phyloP scores from a whole-genome alignment of 371 early-diverging fungal genomes.

The Mucor irregularis region DNA sequence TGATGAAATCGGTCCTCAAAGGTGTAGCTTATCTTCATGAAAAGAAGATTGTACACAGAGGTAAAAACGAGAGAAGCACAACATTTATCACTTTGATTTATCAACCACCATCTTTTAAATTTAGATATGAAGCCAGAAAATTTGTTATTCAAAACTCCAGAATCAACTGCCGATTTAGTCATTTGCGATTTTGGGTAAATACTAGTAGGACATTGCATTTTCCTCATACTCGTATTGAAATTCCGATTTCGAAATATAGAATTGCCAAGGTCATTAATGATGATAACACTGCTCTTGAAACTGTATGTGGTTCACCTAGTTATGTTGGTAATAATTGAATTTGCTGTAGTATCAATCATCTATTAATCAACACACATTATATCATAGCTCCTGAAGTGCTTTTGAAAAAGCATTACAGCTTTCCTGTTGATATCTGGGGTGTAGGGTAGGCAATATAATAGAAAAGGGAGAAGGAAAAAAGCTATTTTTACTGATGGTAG shows the following conservation, averaged over 20 bases:
- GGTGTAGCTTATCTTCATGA: constrained; percentile 72
- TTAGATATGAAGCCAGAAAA: constrained; percentile 83
- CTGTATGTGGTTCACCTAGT: constrained; percentile 62
- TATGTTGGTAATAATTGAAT: constrained; percentile 44
- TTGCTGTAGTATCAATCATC: not conserved
- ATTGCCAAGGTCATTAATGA: constrained; percentile 50
- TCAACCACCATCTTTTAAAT: too few species aligned
- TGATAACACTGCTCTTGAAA: constrained; percentile 49
- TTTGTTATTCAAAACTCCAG: constrained; percentile 63
- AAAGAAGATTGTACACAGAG: constrained; percentile 67
- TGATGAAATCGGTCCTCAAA: constrained; percentile 63
- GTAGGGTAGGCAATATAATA: constrained; percentile 46
- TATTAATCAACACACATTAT: not conserved
- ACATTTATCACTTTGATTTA: too few species aligned
- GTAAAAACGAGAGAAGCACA: too few species aligned
- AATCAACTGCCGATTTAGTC: constrained; percentile 59
- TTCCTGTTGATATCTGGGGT: constrained; percentile 86
- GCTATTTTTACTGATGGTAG: too few species aligned
- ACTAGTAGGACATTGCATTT: not conserved
- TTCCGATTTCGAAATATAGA: too few species aligned
- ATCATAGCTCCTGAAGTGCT: constrained; percentile 82
- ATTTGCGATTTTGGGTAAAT: constrained; percentile 69
- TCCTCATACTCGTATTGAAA: too few species aligned
- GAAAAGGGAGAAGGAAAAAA: not conserved
- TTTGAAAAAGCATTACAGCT: constrained; percentile 65